phyloP scores from a whole-genome alignment of 768 basidiomycete genomes.

The Psilocybe cyanescens region DNA sequence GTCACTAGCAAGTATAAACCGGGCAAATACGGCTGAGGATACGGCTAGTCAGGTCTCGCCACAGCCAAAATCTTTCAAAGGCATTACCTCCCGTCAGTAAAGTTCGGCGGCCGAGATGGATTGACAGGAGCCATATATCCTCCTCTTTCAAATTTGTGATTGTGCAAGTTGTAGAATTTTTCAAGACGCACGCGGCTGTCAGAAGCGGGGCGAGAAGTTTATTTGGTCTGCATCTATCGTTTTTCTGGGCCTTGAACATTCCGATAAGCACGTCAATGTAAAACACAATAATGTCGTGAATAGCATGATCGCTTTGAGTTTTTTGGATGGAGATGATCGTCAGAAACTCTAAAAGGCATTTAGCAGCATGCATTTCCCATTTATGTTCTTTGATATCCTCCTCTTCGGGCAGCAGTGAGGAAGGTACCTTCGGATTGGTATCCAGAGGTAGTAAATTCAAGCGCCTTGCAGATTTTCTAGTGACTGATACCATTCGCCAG shows the following conservation, averaged over 20 bases:
- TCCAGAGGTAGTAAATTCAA: not conserved
- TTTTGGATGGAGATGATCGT: constrained; percentile 5
- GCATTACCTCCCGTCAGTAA: constrained; percentile 12
- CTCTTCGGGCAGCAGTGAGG: not conserved
- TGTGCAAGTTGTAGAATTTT: not conserved
- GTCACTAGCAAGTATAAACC: constrained; percentile 23
- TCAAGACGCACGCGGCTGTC: constrained; percentile 9
- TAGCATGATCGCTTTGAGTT: not conserved
- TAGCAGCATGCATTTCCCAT: not conserved
- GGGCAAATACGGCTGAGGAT: constrained; percentile 22
- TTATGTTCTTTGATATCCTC: not conserved
- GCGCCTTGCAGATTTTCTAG: constrained; percentile 1
- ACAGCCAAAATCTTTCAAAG: not conserved
- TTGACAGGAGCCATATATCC: constrained; percentile 17
- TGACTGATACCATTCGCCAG: not conserved
- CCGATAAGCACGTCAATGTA: constrained; percentile 9
- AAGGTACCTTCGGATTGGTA: not conserved
- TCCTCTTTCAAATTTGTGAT: constrained; percentile 3
- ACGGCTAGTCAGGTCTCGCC: not conserved
- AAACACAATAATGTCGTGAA: constrained; percentile 3
- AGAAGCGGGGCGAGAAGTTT: constrained; percentile 17
- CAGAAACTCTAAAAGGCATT: constrained; percentile 14
- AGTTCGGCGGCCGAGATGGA: not conserved
- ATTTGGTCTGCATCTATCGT: not conserved
- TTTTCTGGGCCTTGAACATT: constrained; percentile 5